phyloP scores from a whole-genome alignment of 495 filamentous ascomycete species.

The Podospora appendiculata region DNA sequence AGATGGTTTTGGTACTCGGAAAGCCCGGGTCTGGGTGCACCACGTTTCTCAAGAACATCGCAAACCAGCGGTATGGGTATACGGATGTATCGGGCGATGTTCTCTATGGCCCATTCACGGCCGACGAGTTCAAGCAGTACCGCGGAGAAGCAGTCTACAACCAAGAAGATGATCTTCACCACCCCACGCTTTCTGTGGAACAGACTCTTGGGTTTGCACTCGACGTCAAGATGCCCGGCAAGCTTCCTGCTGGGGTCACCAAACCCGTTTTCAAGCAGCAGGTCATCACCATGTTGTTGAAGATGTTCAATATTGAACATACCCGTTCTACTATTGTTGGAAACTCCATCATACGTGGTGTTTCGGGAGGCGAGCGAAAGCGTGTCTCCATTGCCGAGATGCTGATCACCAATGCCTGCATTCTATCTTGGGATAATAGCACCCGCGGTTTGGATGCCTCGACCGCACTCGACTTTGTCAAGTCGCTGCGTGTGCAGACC shows the following conservation, averaged over 20 bases:
- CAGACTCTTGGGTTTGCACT: conserved; percentile 78
- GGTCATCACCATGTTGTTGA: conserved; percentile 62
- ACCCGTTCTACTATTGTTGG: conserved; percentile 76
- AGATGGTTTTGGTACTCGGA: conserved; percentile 87
- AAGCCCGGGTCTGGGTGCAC: conserved; percentile 83
- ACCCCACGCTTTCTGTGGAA: conserved; percentile 72
- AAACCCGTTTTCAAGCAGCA: conserved; percentile 63
- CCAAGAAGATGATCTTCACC: conserved; percentile 75
- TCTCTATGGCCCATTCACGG: conserved; percentile 64
- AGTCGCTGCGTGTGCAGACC: conserved; percentile 69
- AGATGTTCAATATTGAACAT: conserved; percentile 85
- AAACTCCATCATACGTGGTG: conserved; percentile 70
- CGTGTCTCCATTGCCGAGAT: conserved; percentile 66
- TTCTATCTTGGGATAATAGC: conserved; percentile 77
- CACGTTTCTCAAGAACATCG: conserved; percentile 77
- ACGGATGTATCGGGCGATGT: conserved; percentile 71
- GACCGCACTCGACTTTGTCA: conserved; percentile 66
- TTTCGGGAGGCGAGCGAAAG: conserved; percentile 82
- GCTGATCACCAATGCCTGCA: conserved; percentile 64
- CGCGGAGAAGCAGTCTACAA: conserved; percentile 84
- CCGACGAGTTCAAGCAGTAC: conserved; percentile 53
- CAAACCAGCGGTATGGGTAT: conserved; percentile 75
- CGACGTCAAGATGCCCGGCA: conserved; percentile 72
- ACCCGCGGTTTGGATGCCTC: conserved; percentile 79
- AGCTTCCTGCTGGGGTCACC: conserved; percentile 57